phyloP scores from a whole-genome alignment of 2,329 filamentous ascomycete species.

The Myriangium duriaei region DNA sequence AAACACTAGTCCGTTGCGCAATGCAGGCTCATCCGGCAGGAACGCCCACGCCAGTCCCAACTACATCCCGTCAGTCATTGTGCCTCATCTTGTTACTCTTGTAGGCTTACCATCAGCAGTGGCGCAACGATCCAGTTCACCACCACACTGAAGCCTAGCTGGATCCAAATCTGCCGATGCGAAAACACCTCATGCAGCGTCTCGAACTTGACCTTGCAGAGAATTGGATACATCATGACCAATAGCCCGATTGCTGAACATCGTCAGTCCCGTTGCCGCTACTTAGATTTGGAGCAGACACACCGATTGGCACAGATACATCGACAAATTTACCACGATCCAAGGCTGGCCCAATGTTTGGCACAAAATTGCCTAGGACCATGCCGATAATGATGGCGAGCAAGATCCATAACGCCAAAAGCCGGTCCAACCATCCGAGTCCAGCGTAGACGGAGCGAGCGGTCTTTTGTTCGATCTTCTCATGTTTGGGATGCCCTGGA shows the following conservation, averaged over 20 bases:
- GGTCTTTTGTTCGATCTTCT: slow-evolving; percentile 9
- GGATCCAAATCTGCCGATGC: slow-evolving; percentile 56
- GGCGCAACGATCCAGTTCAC: slow-evolving; percentile 78
- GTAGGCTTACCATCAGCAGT: slow-evolving; percentile 55
- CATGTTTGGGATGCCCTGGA: no score
- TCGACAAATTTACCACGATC: slow-evolving; percentile 62
- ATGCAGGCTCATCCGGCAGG: slow-evolving; percentile 34
- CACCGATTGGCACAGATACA: slow-evolving; percentile 55
- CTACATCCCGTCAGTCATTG: slow-evolving; percentile 1
- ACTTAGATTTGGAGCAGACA: no score
- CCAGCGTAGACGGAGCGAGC: slow-evolving; percentile 23
- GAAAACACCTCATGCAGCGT: slow-evolving; percentile 54
- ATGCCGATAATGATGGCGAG: slow-evolving; percentile 68
- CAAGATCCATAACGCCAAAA: slow-evolving; percentile 52
- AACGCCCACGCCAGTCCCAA: slow-evolving; percentile 52
- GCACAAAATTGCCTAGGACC: slow-evolving; percentile 63
- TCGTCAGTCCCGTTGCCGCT: slow-evolving; percentile 1
- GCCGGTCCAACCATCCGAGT: slow-evolving; percentile 33
- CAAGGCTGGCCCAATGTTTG: slow-evolving; percentile 46
- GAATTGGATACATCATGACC: slow-evolving; percentile 90
- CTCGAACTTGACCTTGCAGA: slow-evolving; percentile 77
- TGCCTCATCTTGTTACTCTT: background rate
- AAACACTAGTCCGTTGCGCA: slow-evolving; percentile 56
- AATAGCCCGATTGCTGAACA: slow-evolving; percentile 55
- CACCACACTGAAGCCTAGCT: slow-evolving; percentile 63